Conservation (phyloP, 768 basidiomycete genomes). For the Tulasnella sp. region DNA sequence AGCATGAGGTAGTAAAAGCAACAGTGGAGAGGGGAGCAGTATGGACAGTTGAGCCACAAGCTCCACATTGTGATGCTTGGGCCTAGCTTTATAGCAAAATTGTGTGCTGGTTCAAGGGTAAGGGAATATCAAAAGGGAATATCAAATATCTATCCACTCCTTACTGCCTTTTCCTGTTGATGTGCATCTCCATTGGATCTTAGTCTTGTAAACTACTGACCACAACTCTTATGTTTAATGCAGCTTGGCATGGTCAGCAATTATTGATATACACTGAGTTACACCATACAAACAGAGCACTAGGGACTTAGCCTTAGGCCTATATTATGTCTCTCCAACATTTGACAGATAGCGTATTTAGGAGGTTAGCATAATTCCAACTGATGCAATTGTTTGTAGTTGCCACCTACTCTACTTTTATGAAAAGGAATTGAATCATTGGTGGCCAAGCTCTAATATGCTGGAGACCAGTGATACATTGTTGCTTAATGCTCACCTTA, state of each 20-base stretch:
- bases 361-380: neutral
- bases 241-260: constrained; percentile 19
- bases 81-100: neutral
- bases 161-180: too few relatives aligned
- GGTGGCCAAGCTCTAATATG: neutral
- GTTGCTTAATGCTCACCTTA: neutral
- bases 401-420: neutral
- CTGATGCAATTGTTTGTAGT: neutral
- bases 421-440: too few relatives aligned
- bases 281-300: constrained; percentile 29
- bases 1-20: neutral
- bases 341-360: too few relatives aligned
- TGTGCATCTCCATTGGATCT: too few relatives aligned
- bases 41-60: neutral
- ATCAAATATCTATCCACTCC: too few relatives aligned
- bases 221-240: too few relatives aligned
- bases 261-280: constrained; percentile 41
- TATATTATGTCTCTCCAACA: neutral
- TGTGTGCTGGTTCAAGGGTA: neutral
- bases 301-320: neutral
- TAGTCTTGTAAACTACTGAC: too few relatives aligned
- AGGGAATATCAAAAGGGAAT: too few relatives aligned
- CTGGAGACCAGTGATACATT: neutral
- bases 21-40: neutral
- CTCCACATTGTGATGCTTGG: neutral